Percentiles rank a stretch among this genome's conserved stretches.
Conservation (phyloP, 225 moss, liverwort and hornwort genomes). For the Ulota crispa region DNA sequence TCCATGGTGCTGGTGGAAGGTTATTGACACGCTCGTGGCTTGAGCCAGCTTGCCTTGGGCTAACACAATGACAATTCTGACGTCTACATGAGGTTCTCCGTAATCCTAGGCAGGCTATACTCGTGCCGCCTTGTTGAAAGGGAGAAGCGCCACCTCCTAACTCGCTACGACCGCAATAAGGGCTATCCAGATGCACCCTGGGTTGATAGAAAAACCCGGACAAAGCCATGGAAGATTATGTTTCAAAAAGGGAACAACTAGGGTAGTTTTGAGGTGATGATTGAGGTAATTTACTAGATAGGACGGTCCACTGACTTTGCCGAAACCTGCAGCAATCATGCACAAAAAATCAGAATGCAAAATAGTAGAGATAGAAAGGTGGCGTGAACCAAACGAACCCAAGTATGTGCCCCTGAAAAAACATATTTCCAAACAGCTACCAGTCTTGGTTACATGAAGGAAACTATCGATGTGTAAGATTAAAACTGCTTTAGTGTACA, state of each 20-base stretch:
- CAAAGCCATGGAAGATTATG: conserved; percentile 33
- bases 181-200: conserved; percentile 27
- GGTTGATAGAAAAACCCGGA: conserved; percentile 36
- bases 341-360: conserved; percentile 8
- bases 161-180: conserved; percentile 20
- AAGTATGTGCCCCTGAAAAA: background rate
- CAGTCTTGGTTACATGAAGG: background rate
- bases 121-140: conserved; percentile 19
- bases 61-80: conserved; percentile 11
- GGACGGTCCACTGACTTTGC: background rate
- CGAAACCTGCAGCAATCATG: conserved; percentile 18
- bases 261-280: background rate
- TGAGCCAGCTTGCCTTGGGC: conserved; percentile 24
- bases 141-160: conserved; percentile 10
- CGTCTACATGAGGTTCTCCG: conserved; percentile 21
- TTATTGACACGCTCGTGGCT: background rate
- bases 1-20: conserved; percentile 20
- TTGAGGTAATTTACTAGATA: conserved; percentile 16
- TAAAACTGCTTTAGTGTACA: background rate
- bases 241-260: background rate
- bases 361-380: background rate
- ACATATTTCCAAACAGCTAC: background rate
- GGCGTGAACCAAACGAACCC: background rate
- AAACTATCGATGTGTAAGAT: background rate
- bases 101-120: conserved; percentile 17